Percentiles rank a stretch among this genome's conserved stretches.
Conservation (phyloP, 371 early-diverging fungal species). For the Nosema bombycis region DNA sequence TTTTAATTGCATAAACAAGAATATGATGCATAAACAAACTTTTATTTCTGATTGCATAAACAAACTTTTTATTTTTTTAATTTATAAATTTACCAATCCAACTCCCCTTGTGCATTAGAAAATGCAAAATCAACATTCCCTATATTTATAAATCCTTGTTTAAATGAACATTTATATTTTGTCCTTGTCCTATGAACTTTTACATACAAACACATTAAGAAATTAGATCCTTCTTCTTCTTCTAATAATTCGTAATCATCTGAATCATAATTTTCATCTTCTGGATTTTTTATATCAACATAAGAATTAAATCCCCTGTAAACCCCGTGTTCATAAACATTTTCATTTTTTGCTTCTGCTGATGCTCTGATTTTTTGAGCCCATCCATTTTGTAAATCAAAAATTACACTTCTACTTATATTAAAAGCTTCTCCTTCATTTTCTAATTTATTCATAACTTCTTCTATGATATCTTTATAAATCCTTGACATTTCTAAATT, state of each 20-base stretch:
- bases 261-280: conserved; percentile 1
- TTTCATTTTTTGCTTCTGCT: not conserved
- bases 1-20: not conserved
- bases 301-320: not conserved
- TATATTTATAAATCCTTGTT: conserved; percentile 65
- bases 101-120: conserved; percentile 63
- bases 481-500: conserved; percentile 58
- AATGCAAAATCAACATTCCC: conserved; percentile 64
- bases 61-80: conserved; percentile 11
- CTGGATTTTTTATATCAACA: conserved; percentile 1
- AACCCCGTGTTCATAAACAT: conserved; percentile 6
- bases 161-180: conserved; percentile 64
- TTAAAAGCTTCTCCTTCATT: conserved; percentile 30
- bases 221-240: conserved; percentile 49
- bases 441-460: conserved; percentile 50
- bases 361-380: conserved; percentile 28
- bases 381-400: conserved; percentile 59
- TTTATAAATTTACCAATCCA: conserved; percentile 62
- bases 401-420: conserved; percentile 41
- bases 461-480: conserved; percentile 56
- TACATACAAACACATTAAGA: conserved; percentile 65
- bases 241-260: conserved; percentile 41
- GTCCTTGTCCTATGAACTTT: conserved; percentile 64
- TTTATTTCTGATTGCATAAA: conserved; percentile 7
- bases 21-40: not conserved